A percentile compares a stretch with the other conserved stretches of the same genome.
phyloP scores from a whole-genome alignment of 805 yeast genomes.

The Wickerhamiella shivajii region DNA sequence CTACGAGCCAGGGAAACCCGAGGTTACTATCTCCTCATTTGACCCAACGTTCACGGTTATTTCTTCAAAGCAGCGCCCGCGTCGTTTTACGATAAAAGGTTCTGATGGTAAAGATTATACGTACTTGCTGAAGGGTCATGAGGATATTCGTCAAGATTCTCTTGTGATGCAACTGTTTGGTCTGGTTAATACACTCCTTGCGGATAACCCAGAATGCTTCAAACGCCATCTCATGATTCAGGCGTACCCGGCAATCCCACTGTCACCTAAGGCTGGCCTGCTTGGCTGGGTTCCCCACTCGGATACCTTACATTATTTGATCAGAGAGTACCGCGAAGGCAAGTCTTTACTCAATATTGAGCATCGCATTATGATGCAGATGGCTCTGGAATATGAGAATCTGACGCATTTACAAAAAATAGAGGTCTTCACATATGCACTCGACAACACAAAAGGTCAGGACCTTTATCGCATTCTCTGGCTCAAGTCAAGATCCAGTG shows the following conservation, averaged over 20 bases:
- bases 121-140: constrained; percentile 83
- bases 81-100: constrained; percentile 65
- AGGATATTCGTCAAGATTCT: constrained; percentile 94
- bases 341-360: constrained; percentile 83
- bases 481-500: constrained; percentile 91
- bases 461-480: constrained; percentile 90
- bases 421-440: constrained; percentile 90
- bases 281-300: constrained; percentile 96
- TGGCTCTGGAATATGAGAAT: constrained; percentile 94
- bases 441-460: constrained; percentile 91
- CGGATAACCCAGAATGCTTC: constrained; percentile 89
- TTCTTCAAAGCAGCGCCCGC: constrained; percentile 90
- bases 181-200: constrained; percentile 74
- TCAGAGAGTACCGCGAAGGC: constrained; percentile 83
- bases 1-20: constrained; percentile 69
- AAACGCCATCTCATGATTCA: constrained; percentile 90
- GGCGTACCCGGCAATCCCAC: constrained; percentile 82
- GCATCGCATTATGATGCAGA: constrained; percentile 88
- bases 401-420: constrained; percentile 81
- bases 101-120: constrained; percentile 86
- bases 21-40: constrained; percentile 55
- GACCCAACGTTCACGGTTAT: constrained; percentile 78
- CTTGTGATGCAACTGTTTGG: constrained; percentile 97
- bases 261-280: constrained; percentile 93
- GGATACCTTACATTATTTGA: constrained; percentile 89